Conservation (phyloP, 2,329 filamentous ascomycete species). For the Coniella vitis region DNA sequence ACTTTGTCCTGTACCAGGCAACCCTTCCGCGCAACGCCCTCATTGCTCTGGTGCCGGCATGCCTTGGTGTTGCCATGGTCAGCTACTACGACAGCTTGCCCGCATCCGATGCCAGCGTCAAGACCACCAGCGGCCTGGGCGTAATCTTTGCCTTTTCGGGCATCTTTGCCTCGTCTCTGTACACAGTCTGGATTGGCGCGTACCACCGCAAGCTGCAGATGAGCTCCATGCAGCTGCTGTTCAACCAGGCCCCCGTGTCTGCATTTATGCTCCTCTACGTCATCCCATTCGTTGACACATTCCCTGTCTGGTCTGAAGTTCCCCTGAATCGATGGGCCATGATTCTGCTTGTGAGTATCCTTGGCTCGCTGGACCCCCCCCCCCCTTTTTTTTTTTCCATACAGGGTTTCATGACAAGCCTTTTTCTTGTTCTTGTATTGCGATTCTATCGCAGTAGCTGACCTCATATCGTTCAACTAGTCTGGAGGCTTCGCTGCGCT, state of each 20-base stretch:
- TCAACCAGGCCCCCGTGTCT: slow-evolving; percentile 60
- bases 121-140: slow-evolving; percentile 52
- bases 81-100: slow-evolving; percentile 62
- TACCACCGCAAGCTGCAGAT: slow-evolving; percentile 60
- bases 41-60: slow-evolving; percentile 52
- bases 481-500: slow-evolving; percentile 57
- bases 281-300: slow-evolving; percentile 59
- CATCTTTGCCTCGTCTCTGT: slow-evolving; percentile 58
- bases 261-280: slow-evolving; percentile 57
- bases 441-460: slow-evolving; percentile 1
- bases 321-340: slow-evolving; percentile 47
- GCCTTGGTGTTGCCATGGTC: slow-evolving; percentile 57
- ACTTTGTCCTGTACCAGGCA: slow-evolving; percentile 53
- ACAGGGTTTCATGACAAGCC: background rate
- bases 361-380: too few relatives aligned
- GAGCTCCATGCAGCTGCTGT: slow-evolving; percentile 62
- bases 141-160: slow-evolving; percentile 57
- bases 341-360: slow-evolving; percentile 49
- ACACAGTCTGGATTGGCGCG: slow-evolving; percentile 62
- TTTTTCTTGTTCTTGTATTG: background rate
- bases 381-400: background rate
- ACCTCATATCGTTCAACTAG: slow-evolving; percentile 27
- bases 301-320: slow-evolving; percentile 49
- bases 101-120: slow-evolving; percentile 37
- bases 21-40: slow-evolving; percentile 49